These are phyloP conservation scores for Tetrastigma voinierianum DNA, from an alignment of 164 flowering plant species.

Conservation along the genomic window DNA sequence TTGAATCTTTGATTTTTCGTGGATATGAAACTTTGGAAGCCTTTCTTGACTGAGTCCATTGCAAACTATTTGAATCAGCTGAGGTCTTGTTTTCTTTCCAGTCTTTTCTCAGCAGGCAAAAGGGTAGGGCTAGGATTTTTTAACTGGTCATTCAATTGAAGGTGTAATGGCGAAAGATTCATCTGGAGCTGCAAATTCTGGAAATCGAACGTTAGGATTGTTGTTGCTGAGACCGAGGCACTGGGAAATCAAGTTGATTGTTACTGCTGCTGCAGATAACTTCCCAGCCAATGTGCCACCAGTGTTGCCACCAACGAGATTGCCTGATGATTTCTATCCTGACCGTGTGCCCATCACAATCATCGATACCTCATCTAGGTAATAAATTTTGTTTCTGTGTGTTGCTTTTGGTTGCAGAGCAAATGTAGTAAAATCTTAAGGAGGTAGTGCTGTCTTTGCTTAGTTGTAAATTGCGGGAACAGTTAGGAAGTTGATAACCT, in stretches of 20 bases:
- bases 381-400: background rate
- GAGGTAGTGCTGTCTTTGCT: background rate
- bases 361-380: conserved; percentile 69
- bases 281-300: conserved; percentile 54
- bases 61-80: too few species aligned
- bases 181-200: conserved; percentile 15
- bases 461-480: too few species aligned
- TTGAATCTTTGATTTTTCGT: too few species aligned
- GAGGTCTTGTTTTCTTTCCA: too few species aligned
- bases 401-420: too few species aligned
- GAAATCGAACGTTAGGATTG: conserved; percentile 43
- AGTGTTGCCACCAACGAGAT: conserved; percentile 57
- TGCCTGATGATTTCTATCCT: conserved; percentile 56
- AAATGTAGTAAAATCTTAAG: too few species aligned
- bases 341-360: conserved; percentile 62
- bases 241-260: conserved; percentile 76
- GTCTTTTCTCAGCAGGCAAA: too few species aligned
- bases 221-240: conserved; percentile 58
- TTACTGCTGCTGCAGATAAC: conserved; percentile 48
- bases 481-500: too few species aligned
- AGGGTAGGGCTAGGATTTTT: too few species aligned
- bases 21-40: too few species aligned
- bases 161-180: conserved; percentile 32
- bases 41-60: too few species aligned
- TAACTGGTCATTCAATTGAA: too few species aligned